These are phyloP conservation scores for Euphorbia tirucalli DNA, from an alignment of 345 rosid species.

Conservation along the genomic window DNA sequence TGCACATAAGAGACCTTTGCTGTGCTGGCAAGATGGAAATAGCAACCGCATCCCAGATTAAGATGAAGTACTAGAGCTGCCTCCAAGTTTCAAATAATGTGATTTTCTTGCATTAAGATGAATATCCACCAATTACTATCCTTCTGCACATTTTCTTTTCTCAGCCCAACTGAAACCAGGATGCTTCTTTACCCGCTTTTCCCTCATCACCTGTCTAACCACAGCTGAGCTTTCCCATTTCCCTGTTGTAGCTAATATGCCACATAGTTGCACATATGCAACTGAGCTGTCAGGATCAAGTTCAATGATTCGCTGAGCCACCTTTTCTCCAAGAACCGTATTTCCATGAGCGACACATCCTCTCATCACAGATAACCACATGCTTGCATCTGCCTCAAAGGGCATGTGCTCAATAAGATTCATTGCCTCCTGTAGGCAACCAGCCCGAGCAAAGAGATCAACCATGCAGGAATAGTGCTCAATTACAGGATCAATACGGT, in stretches of 20 bases:
- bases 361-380: constrained; percentile 74
- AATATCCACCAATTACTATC: background rate
- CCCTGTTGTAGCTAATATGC: constrained; percentile 62
- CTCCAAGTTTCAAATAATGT: background rate
- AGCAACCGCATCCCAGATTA: background rate
- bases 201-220: constrained; percentile 51
- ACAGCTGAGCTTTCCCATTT: constrained; percentile 74
- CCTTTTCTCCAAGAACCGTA: constrained; percentile 59
- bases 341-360: constrained; percentile 73
- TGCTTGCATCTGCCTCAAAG: constrained; percentile 56
- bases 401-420: constrained; percentile 57
- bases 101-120: constrained; percentile 5
- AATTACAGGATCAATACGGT: constrained; percentile 53
- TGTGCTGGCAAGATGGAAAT: background rate
- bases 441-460: constrained; percentile 81
- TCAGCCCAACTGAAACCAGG: constrained; percentile 66
- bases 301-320: constrained; percentile 61
- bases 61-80: background rate
- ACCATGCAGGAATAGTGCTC: constrained; percentile 80
- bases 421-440: constrained; percentile 63
- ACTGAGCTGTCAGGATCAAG: constrained; percentile 76
- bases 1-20: background rate
- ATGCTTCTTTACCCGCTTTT: constrained; percentile 41
- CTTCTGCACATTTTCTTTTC: background rate
- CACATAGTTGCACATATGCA: constrained; percentile 62